Evolutionary conservation across 2,329 filamentous ascomycete genomes (phyloP), one percentile per base, ranked within the genome.

Genomic region (Atkinsonella texensis): DNA sequence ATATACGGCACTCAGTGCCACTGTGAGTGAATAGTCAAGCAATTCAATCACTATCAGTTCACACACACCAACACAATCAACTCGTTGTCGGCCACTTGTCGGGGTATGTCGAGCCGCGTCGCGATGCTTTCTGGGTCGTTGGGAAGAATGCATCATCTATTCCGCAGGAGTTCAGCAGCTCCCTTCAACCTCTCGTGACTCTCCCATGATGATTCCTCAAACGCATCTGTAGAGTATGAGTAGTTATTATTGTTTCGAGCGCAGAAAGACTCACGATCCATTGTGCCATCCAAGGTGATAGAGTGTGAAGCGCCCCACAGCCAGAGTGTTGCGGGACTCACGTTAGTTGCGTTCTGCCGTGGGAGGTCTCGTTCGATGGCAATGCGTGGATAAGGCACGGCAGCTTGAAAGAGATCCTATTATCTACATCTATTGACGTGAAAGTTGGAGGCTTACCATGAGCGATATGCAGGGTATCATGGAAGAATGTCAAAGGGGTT

Each of bases 261-360:
- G 23, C 10, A 49, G n/a, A 23, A 23, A 23, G 20, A 56, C 56
- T 51, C 35, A 56, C 55, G 7, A 18, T 58, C 53, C 10, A 50
- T 6, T 23, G 57, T 58, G 2, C 53, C 55, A 47, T 59, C 55
- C 46, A 59, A 53, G 10, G 55, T 56, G 23, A 58, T 52, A n/a
- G 52, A 55, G 42, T 56, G 39, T 7, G 56, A 55, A 15, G 55
- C 57, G 0, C 57, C 56, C 55, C 53, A 57, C 1, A 56, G 52
- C 57, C 55, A 59, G 4, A 59, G 55, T 2, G 53, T 59, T 11
- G 56, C 54, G 12, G 53, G 49, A 28, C 56, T 59, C 17, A 5
- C 53, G 12, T 51, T 48, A 17, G 11, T 42, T 0, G 10, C 20
- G 13, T 48, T 54, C 11, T 53, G 56, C 10, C 39, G 55, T 18